Evolutionary conservation across 441 rosid species (phyloP), one percentile per base, ranked within the genome.

Genomic region (Populus tomentosa): DNA sequence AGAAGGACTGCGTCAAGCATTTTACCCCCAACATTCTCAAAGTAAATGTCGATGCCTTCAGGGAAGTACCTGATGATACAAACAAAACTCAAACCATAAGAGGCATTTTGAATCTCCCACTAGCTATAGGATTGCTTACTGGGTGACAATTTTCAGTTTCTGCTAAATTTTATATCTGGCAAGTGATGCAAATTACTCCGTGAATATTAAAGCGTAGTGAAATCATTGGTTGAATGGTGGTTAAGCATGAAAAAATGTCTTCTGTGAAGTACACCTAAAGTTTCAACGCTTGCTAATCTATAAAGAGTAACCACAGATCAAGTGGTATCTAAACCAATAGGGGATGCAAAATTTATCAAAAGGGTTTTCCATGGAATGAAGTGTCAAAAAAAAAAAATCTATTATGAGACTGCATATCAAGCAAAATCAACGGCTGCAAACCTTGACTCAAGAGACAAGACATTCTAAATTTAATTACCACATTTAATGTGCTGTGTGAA

Each of bases 21-120:
- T 61, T 84, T 87, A 0, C 89, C 88, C 2, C 91, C 88, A 1
- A 86, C 93, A 24, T 86, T 88, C 16, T 86, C 90, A 3, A 85
- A 88, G 88, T 89, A 89, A 21, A 88, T 85, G 70, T 88, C 91
- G 1, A 88, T 88, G 9, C 91, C 93, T 42, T 88, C 78, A 0
- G 90, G 89, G 24, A 89, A 89, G 64, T 26, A 84, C 68, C 92
- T 85, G 78, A 46, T 13, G 18, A 4, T 2, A 46, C 56, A 46
- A 13, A 46, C 56, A 46, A 46, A 46, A 46, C 56, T 46, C 56
- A 14, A 46, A 46, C 56, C 18, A 46, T 4, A 46, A 46, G 56
- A 18, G 53, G 53, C 53, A 4, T 46, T 46, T 46, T 46, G 53
- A 46, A 46, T 13, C 53, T 46, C 53, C 53, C 18, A 13, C 13